A percentile compares a stretch with the other conserved stretches of the same genome.
Evolutionary conservation across 306 rosid genomes (phyloP).

Genomic region (Acmispon strigosus): DNA sequence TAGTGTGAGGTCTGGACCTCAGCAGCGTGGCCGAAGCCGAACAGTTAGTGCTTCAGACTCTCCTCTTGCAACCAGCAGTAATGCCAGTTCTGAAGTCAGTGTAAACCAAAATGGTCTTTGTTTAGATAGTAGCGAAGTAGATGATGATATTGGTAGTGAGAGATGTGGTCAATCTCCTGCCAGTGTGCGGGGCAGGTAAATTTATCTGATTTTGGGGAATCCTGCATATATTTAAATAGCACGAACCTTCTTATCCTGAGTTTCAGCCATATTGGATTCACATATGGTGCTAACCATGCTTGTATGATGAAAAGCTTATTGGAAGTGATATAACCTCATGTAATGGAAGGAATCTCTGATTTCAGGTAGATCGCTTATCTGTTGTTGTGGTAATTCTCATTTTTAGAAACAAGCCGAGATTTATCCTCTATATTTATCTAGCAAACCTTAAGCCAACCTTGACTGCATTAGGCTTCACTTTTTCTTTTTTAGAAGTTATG

Average conservation of each 20-base stretch:
- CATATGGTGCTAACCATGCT: conserved; percentile 41
- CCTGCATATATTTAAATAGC: conserved; percentile 24
- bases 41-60: conserved; percentile 78
- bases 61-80: conserved; percentile 92
- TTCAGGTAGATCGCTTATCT: conserved; percentile 36
- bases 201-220: neutral
- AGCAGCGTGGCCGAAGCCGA: conserved; percentile 51
- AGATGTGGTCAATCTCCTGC: conserved; percentile 69
- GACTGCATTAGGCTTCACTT: neutral
- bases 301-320: conserved; percentile 47
- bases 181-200: conserved; percentile 55
- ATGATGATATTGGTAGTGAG: conserved; percentile 75
- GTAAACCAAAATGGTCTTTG: conserved; percentile 85
- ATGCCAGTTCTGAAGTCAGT: conserved; percentile 90
- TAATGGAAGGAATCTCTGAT: conserved; percentile 36
- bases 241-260: conserved; percentile 17
- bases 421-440: conserved; percentile 10
- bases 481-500: neutral
- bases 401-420: conserved; percentile 27
- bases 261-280: conserved; percentile 31
- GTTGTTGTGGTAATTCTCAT: conserved; percentile 32
- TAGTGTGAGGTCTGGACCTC: conserved; percentile 85
- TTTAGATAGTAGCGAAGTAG: conserved; percentile 65
- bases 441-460: neutral
- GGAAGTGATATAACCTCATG: conserved; percentile 31